Base-by-base conservation (phyloP, 352 stramenopile species). In the Phytophthora sojae region DNA sequence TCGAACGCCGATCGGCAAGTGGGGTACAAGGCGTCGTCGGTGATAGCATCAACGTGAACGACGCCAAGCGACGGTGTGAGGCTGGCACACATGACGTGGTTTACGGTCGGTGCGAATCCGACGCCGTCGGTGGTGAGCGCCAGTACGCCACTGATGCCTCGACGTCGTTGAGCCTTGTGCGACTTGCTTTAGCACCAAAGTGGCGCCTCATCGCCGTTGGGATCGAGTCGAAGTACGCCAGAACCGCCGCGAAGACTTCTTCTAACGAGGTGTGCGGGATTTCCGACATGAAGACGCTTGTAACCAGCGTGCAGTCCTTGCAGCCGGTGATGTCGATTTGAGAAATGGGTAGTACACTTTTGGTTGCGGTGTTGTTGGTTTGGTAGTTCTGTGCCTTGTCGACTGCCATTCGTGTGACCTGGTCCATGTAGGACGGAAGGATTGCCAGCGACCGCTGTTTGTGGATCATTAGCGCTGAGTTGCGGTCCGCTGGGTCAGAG, bases 271-370 rank as follows among this genome's bases (percentile, higher is more conserved):
- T 30, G 47, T 69, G 53, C 15, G 69, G 69, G 57, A 76, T 67
- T 32, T 76, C 64, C 0, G 69, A 56, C 19, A 76, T 51, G 59
- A 71, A 76, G 11, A 68, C 58, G 32, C 64, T 76, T 5, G 62
- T 61, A 7, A 76, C 42, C 23, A 72, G 54, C 44, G 69, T 76
- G 44, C 64, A 39, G 45, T 71, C 53, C 39, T 30, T 37, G 32
- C 57, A 57, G 19, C 62, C 69, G 6, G 58, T 67, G 44, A 76
- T 37, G 21, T 65, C 59, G 21, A 65, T 58, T n/a, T 68, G 62
- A 35, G 51, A 67, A 47, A 68, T 49, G 21, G 66, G 58, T 21
- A 64, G 37, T 26, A 39, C 52, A 9, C 29, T 32, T 47, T 54
- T 60, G 21, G 32, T 37, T 4, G 25, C 21, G 17, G 23, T 14